Evolutionary conservation across 306 rosid species (phyloP), one percentile per base, ranked within the genome.

Genomic region (Quillaja saponaria): DNA sequence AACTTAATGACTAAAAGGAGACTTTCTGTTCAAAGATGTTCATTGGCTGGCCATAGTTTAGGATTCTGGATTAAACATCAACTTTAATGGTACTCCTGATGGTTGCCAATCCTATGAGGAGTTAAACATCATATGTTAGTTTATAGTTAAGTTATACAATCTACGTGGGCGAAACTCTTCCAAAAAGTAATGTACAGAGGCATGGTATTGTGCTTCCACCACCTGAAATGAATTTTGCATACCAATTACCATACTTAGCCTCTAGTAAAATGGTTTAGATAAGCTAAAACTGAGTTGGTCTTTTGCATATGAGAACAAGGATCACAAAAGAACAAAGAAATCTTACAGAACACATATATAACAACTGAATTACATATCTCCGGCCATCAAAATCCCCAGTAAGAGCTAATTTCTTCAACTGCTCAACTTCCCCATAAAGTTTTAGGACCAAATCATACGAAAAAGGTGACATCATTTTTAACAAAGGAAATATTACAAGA

Each of bases 341-440:
- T 64, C 73, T 65, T 76, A 84, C 81, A 84, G 66, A 76, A 72
- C 68, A 75, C 54, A 69, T 75, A 74, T 52, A 68, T 73, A 61
- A 87, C 76, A 75, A 80, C 57, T 67, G 78, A 74, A 71, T 75
- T 73, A 73, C 81, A 80, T 77, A 77, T 71, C 66, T 72, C 81
- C 79, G 63, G 63, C 75, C 84, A 87, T 72, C 82, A 80, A 66
- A 71, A 34, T 51, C 77, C 68, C 75, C 77, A 39, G 64, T 74
- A 68, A 68, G 67, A 74, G 55, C 45, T 55, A 38, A 72, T 69
- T 64, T 67, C 80, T 69, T 61, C 74, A 71, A 72, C 80, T 71
- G 78, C 82, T 34, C 74, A 63, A 45, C 64, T 58, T 63, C 85
- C 75, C 72, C 79, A 66, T 64, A 50, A 56, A 66, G 67, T 67